Evolutionary conservation across 441 rosid species (phyloP).

Genomic region (Theobroma grandiflorum): DNA sequence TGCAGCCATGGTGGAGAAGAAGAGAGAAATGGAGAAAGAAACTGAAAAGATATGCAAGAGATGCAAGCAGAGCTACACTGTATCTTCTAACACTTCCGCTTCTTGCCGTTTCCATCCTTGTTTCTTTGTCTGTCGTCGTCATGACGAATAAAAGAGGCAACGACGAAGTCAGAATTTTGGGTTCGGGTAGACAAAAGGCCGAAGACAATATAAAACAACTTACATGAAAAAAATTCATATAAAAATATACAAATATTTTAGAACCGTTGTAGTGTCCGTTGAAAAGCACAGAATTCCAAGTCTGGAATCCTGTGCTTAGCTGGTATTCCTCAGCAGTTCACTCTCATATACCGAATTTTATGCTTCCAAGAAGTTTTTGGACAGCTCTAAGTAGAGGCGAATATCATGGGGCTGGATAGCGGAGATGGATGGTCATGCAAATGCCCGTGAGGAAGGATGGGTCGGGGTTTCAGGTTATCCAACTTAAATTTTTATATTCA

Average conservation of each 20-base stretch:
- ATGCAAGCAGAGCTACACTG: slow-evolving; percentile 62
- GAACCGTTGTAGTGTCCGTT: no score
- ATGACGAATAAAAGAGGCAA: no score
- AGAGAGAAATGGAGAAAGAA: slow-evolving; percentile 33
- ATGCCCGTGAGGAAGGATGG: slow-evolving; percentile 53
- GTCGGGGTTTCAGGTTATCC: slow-evolving; percentile 55
- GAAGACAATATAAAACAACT: no score
- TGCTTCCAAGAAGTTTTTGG: slow-evolving; percentile 61
- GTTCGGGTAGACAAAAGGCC: no score
- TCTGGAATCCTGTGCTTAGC: no score
- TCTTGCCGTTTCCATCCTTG: slow-evolving; percentile 91
- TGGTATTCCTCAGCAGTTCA: no score
- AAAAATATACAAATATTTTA: no score
- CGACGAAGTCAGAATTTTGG: no score
- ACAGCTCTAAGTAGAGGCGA: slow-evolving; percentile 46
- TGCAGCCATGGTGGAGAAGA: slow-evolving; percentile 15
- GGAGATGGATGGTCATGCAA: slow-evolving; percentile 43
- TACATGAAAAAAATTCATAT: no score
- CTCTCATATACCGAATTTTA: no score
- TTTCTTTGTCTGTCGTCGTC: slow-evolving; percentile 93
- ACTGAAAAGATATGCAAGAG: slow-evolving; percentile 67
- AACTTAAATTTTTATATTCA: neutral
- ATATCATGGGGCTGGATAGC: slow-evolving; percentile 59
- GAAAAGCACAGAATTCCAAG: no score
- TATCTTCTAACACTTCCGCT: slow-evolving; percentile 61